phyloP scores from a whole-genome alignment of 257 asterid genomes.

The Echites panduratus region DNA sequence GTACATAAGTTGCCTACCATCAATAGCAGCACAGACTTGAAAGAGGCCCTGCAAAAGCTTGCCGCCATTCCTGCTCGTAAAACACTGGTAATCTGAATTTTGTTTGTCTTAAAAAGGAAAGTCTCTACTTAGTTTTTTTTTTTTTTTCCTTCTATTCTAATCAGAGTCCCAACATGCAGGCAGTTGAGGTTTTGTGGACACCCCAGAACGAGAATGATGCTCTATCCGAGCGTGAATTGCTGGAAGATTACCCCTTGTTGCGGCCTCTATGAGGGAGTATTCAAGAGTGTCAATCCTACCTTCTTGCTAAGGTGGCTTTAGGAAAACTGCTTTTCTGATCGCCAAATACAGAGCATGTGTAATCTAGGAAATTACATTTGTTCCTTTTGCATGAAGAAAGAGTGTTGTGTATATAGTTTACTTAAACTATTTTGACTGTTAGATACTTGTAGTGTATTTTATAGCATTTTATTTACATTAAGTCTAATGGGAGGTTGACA shows the following conservation, averaged over 20 bases:
- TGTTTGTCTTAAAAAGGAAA: not conserved
- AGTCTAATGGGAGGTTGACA: too few relatives aligned
- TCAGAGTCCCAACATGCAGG: conserved; percentile 36
- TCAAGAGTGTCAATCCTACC: conserved; percentile 9
- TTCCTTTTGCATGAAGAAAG: too few relatives aligned
- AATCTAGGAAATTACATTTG: not conserved
- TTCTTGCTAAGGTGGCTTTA: not conserved
- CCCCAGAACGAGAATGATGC: conserved; percentile 85
- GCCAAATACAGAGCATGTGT: not conserved
- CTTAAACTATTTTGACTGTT: too few relatives aligned
- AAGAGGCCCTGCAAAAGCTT: conserved; percentile 81
- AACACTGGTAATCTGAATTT: conserved; percentile 43
- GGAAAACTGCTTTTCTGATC: not conserved
- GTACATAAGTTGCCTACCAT: conserved; percentile 62
- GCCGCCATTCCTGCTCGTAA: conserved; percentile 79
- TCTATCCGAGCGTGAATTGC: conserved; percentile 77
- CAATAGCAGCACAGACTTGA: conserved; percentile 67
- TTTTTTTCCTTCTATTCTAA: conserved; percentile 10
- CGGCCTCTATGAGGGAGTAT: conserved; percentile 64
- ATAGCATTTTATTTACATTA: too few relatives aligned
- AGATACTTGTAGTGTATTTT: too few relatives aligned
- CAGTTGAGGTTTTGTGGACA: conserved; percentile 94
- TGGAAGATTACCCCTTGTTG: conserved; percentile 76
- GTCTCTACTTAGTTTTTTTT: conserved; percentile 6
- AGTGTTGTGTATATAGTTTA: not conserved